Conservation (phyloP, 2,329 filamentous ascomycete genomes). For the Pseudocercospora vitis region DNA sequence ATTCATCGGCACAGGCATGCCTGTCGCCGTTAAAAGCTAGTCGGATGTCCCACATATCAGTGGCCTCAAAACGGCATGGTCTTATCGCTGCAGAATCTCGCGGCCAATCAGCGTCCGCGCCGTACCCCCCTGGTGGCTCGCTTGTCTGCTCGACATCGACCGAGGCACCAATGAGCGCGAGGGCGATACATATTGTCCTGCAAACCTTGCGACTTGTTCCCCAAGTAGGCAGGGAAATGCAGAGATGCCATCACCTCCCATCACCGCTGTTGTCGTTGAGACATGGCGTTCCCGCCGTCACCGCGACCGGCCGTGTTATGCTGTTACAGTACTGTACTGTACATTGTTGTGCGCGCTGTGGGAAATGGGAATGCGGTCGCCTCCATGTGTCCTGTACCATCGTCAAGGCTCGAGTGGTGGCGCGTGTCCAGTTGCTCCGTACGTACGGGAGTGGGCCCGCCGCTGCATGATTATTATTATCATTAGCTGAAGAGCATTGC, state of each 20-base stretch:
- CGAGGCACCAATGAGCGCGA: background rate
- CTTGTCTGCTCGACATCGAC: background rate
- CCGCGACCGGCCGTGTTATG: too few relatives aligned
- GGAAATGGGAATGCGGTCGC: too few relatives aligned
- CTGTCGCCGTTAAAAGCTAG: background rate
- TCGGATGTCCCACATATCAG: background rate
- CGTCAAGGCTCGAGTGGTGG: background rate
- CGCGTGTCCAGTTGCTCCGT: slow-evolving; percentile 5
- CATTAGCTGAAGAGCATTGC: too few relatives aligned
- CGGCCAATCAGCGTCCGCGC: background rate
- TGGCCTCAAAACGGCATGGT: background rate
- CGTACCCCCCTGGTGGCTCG: background rate
- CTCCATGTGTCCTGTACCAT: too few relatives aligned
- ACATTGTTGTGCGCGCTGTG: background rate
- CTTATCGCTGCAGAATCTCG: background rate
- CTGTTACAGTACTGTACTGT: too few relatives aligned
- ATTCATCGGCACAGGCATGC: slow-evolving; percentile 8
- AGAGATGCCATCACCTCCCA: background rate
- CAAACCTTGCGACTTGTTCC: background rate
- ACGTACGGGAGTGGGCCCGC: background rate
- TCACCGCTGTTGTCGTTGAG: background rate
- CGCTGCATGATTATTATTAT: too few relatives aligned
- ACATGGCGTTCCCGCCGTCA: background rate
- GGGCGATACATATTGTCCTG: background rate
- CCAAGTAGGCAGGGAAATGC: slow-evolving; percentile 1